These are phyloP conservation scores for Peniophora sp. DNA, from an alignment of 1,284 basidiomycete genomes.

Conservation along the genomic window DNA sequence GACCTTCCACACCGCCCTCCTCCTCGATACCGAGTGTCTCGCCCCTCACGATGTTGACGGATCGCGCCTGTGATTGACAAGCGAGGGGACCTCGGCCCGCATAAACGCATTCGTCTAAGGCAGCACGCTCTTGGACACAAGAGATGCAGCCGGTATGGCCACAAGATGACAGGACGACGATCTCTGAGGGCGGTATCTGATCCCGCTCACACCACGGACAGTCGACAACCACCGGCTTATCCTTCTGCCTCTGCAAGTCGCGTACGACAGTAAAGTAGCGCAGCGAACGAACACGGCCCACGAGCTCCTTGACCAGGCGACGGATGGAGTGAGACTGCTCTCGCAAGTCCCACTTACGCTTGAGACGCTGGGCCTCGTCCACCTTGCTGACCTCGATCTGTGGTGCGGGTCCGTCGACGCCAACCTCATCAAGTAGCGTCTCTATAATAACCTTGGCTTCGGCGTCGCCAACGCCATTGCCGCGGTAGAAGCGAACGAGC, in stretches of 20 bases:
- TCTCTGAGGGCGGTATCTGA: conserved; percentile 52
- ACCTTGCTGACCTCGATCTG: conserved; percentile 9
- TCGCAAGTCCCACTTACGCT: conserved; percentile 73
- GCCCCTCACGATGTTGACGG: conserved; percentile 77
- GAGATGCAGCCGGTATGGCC: conserved; percentile 78
- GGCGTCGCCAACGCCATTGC: conserved; percentile 66
- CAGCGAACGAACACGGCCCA: conserved; percentile 80
- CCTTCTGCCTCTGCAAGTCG: conserved; percentile 73
- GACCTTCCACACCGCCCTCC: conserved; percentile 61
- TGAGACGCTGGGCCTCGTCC: conserved; percentile 39
- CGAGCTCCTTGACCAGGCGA: conserved; percentile 77
- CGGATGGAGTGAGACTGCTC: conserved; percentile 84
- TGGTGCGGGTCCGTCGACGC: conserved; percentile 22
- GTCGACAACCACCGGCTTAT: conserved; percentile 42
- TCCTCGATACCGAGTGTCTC: conserved; percentile 76
- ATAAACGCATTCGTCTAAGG: conserved; percentile 77
- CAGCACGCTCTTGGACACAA: conserved; percentile 67
- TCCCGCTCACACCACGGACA: conserved; percentile 57
- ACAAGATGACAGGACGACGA: conserved; percentile 84
- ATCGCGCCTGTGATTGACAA: conserved; percentile 68
- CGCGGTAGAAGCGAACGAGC: conserved; percentile 59
- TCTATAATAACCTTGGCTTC: conserved; percentile 61
- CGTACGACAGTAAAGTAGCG: conserved; percentile 89
- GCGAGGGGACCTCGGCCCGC: conserved; percentile 43
- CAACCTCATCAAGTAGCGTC: conserved; percentile 54